Percentiles rank a stretch among this genome's conserved stretches.
Conservation (phyloP, 2,329 filamentous ascomycete genomes). For the Dactylellina leptospora region DNA sequence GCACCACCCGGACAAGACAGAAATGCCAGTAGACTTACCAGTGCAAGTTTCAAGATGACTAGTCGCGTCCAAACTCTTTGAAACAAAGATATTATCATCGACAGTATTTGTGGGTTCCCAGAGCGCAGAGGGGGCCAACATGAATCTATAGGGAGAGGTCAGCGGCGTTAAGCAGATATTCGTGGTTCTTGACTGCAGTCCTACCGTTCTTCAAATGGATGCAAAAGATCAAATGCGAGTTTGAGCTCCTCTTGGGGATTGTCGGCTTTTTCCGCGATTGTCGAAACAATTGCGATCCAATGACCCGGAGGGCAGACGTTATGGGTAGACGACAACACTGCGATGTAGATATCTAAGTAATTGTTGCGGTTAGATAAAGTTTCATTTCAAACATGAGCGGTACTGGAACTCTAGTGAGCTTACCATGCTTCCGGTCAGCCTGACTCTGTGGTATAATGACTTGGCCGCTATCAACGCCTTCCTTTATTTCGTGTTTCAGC, state of each 20-base stretch:
- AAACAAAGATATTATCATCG: constrained; percentile 94
- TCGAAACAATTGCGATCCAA: constrained; percentile 98
- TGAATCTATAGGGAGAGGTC: constrained; percentile 19
- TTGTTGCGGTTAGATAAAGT: constrained; percentile 45
- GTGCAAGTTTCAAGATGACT: constrained; percentile 95
- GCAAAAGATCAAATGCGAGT: constrained; percentile 89
- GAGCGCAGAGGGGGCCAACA: constrained; percentile 76
- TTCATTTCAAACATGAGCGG: not conserved
- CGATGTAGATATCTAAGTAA: constrained; percentile 86
- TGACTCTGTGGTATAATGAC: constrained; percentile 98
- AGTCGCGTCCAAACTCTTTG: constrained; percentile 97
- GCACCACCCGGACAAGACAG: not conserved
- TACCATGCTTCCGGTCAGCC: constrained; percentile 91
- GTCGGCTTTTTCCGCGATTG: constrained; percentile 83
- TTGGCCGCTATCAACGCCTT: constrained; percentile 91
- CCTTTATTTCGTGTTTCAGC: constrained; percentile 90
- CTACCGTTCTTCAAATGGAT: constrained; percentile 90
- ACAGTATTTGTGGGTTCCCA: constrained; percentile 88
- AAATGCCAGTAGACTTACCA: constrained; percentile 61
- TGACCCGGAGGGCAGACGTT: constrained; percentile 99
- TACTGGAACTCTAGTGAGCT: constrained; percentile 57
- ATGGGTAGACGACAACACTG: constrained; percentile 92
- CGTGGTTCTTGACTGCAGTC: too few species aligned
- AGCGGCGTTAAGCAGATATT: too few species aligned
- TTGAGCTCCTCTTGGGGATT: constrained; percentile 97